Evolutionary conservation across 305 asterid genomes (phyloP).

Genomic region (Rubia tinctorum): DNA sequence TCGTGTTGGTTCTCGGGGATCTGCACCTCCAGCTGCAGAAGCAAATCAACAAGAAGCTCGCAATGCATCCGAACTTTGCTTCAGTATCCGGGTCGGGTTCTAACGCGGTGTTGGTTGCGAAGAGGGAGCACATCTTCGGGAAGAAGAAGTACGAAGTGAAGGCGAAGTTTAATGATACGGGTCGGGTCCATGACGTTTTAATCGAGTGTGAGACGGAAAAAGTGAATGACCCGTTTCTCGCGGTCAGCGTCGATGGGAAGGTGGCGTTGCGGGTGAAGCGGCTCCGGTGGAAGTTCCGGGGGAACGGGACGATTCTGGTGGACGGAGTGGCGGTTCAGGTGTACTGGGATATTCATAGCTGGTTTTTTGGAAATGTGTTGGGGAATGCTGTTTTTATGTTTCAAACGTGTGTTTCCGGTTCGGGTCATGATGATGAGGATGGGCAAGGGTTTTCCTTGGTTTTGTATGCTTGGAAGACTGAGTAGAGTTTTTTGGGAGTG

Average conservation of each 20-base stretch:
- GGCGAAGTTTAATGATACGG: constrained; percentile 51
- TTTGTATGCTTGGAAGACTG: constrained; percentile 72
- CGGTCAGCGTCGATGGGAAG: constrained; percentile 45
- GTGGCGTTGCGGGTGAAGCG: constrained; percentile 43
- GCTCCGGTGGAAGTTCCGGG: constrained; percentile 71
- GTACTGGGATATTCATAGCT: constrained; percentile 73
- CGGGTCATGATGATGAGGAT: not conserved
- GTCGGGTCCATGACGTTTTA: constrained; percentile 41
- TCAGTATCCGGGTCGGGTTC: constrained; percentile 3
- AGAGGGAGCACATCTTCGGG: constrained; percentile 57
- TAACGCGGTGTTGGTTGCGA: constrained; percentile 39
- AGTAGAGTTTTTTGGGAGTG: constrained; percentile 7
- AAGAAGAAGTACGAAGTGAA: constrained; percentile 43
- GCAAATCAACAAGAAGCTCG: constrained; percentile 38
- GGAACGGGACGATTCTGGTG: constrained; percentile 54
- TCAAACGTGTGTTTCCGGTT: constrained; percentile 19
- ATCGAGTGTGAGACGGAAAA: constrained; percentile 48
- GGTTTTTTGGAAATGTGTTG: constrained; percentile 47
- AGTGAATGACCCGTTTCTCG: constrained; percentile 33
- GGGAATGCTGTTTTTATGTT: constrained; percentile 69
- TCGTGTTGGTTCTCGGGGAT: constrained; percentile 57
- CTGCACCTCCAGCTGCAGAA: constrained; percentile 13
- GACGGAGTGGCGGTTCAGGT: constrained; percentile 61
- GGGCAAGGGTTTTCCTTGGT: constrained; percentile 52
- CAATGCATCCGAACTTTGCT: constrained; percentile 13